Conservation (phyloP, 257 asterid genomes). For the Forsythia suspensa region DNA sequence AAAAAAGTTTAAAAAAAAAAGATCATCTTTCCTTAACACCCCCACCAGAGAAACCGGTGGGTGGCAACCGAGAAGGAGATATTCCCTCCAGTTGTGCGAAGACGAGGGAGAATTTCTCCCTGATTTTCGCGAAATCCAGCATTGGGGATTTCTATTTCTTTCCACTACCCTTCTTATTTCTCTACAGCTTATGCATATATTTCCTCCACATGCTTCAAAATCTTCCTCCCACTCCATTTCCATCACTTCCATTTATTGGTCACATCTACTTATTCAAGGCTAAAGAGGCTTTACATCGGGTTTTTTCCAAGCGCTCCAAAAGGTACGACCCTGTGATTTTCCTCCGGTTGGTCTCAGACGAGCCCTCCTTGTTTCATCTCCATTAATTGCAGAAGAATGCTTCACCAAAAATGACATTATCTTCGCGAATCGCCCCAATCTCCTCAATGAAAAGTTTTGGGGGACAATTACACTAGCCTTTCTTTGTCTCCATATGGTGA, state of each 20-base stretch:
- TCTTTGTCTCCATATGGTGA: slow-evolving; percentile 65
- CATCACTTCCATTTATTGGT: slow-evolving; percentile 63
- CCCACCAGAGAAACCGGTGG: no score
- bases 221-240: slow-evolving; percentile 70
- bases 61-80: no score
- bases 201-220: slow-evolving; percentile 41
- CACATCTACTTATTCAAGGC: slow-evolving; percentile 58
- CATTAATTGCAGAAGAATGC: no score
- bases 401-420: no score
- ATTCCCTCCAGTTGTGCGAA: no score
- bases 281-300: slow-evolving; percentile 50
- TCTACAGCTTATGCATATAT: slow-evolving; percentile 28
- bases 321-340: slow-evolving; percentile 57
- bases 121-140: no score
- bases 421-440: neutral
- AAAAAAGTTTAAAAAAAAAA: no score
- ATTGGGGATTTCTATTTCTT: neutral
- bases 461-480: slow-evolving; percentile 63
- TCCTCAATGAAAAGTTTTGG: slow-evolving; percentile 62
- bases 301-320: slow-evolving; percentile 44
- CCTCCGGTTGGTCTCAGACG: slow-evolving; percentile 58
- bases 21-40: no score
- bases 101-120: no score
- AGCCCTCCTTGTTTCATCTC: slow-evolving; percentile 43
- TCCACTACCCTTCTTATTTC: slow-evolving; percentile 23